These are phyloP conservation scores for Aleurites moluccanus DNA, from an alignment of 441 rosid genomes.

Conservation along the genomic window DNA sequence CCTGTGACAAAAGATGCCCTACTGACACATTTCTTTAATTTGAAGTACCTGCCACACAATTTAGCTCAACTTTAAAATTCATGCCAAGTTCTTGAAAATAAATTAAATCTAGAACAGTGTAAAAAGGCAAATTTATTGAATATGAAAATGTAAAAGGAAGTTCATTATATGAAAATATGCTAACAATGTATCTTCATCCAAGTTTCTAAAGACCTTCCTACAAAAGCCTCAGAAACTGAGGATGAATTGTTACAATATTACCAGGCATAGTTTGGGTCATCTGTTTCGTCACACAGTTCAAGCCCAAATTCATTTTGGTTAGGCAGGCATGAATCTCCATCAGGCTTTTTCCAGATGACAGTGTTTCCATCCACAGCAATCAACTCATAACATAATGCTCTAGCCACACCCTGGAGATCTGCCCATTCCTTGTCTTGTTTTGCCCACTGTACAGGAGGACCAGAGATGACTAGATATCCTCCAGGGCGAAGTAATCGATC, in stretches of 20 bases:
- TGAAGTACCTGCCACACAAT: slow-evolving; percentile 63
- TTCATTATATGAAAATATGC: slow-evolving; percentile 1
- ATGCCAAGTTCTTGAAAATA: not conserved
- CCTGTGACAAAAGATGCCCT: slow-evolving; percentile 61
- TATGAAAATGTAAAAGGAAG: not conserved
- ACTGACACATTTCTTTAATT: slow-evolving; percentile 73
- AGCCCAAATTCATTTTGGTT: slow-evolving; percentile 87
- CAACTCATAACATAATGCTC: slow-evolving; percentile 84
- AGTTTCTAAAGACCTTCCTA: slow-evolving; percentile 1
- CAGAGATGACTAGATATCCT: slow-evolving; percentile 92
- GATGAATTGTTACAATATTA: slow-evolving; percentile 29
- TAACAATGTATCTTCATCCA: not conserved
- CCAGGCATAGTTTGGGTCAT: slow-evolving; percentile 82
- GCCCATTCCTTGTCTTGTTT: slow-evolving; percentile 99
- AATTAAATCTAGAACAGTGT: not conserved
- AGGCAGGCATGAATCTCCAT: slow-evolving; percentile 76
- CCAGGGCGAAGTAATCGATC: slow-evolving; percentile 91
- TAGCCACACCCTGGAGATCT: slow-evolving; percentile 93
- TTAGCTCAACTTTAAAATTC: slow-evolving; percentile 15
- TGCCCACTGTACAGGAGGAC: slow-evolving; percentile 98
- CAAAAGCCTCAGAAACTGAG: slow-evolving; percentile 12
- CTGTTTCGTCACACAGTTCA: slow-evolving; percentile 75
- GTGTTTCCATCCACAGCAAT: slow-evolving; percentile 97
- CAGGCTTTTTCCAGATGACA: slow-evolving; percentile 96
- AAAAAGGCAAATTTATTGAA: not conserved